Evolutionary conservation across 2,329 filamentous ascomycete species (phyloP), one percentile per base, ranked within the genome.

Genomic region (Aspergillus fructus): DNA sequence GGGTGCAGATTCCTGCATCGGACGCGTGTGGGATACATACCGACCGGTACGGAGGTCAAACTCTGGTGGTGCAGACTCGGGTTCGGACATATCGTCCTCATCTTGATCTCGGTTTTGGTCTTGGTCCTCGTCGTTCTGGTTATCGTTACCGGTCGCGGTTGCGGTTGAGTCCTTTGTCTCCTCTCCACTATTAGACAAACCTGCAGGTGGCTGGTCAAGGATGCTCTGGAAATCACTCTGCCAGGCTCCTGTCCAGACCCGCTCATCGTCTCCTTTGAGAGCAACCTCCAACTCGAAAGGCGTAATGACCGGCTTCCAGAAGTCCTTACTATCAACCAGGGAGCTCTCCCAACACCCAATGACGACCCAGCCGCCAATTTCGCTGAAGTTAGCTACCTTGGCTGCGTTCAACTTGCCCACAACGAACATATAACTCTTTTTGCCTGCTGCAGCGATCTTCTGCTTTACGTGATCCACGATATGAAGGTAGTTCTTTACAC

Each of bases 261-360:
- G 83, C 68, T 88, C 85, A 33, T 86, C 83, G 68, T 96, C 93
- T 13, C 83, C 81, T 75, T 85, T 81, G 60, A 99, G 76, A 4
- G 91, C 90, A 47, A 96, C 78, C 53, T 86, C 87, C 55, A 97
- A 78, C 79, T 99, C 94, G 71, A 96, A 97, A 0, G 93, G 93
- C n/a, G 94, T 99, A 41, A 97, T 86, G 9, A 97, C 87, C 0
- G 93, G 92, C 66, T 86, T 85, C 83, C 88, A 97, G 70, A 96
- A 96, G 6, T 89, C 90, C 57, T 90, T 89, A 62, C 92, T 91
- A 66, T 97, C 93, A 4, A 99, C 85, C 50, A 97, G 78, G 59
- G 90, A 91, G 72, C 93, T 96, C 77, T 99, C 94, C 94, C 94
- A 99, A 75, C 94, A 99, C 2, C 94, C 93, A 9, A 99, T 90